phyloP scores from a whole-genome alignment of 2,329 filamentous ascomycete species.

The Beauveria varroae region DNA sequence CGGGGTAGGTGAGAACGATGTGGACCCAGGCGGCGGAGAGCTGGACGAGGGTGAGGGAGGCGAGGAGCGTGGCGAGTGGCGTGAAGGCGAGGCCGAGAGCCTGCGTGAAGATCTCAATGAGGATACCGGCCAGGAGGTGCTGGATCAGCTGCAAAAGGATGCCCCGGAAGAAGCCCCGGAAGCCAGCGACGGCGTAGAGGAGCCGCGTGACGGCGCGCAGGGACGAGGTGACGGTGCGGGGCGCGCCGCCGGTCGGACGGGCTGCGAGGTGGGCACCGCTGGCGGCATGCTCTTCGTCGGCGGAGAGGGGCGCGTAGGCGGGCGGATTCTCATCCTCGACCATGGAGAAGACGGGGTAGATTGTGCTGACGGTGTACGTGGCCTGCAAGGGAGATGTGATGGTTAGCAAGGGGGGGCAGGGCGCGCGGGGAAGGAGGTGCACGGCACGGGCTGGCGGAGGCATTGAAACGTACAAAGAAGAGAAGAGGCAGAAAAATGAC shows the following conservation, averaged over 20 bases:
- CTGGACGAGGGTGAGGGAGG: slow-evolving; percentile 56
- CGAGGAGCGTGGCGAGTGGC: slow-evolving; percentile 44
- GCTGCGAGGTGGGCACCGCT: slow-evolving; percentile 25
- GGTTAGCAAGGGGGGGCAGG: not conserved
- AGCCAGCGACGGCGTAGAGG: slow-evolving; percentile 57
- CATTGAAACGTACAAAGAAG: slow-evolving; percentile 28
- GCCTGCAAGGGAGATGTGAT: slow-evolving; percentile 26
- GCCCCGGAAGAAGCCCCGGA: slow-evolving; percentile 62
- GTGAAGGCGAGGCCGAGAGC: slow-evolving; percentile 24
- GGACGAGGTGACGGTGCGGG: slow-evolving; percentile 40
- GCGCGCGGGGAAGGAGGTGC: no score
- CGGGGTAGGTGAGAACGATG: slow-evolving; percentile 68
- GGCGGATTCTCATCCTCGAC: slow-evolving; percentile 51
- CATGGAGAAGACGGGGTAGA: slow-evolving; percentile 50
- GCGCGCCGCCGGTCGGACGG: slow-evolving; percentile 23
- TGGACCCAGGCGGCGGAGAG: slow-evolving; percentile 77
- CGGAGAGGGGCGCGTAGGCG: slow-evolving; percentile 43
- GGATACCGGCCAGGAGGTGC: slow-evolving; percentile 22
- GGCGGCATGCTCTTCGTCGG: slow-evolving; percentile 28
- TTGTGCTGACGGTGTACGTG: slow-evolving; percentile 40
- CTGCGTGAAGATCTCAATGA: slow-evolving; percentile 38
- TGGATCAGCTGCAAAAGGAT: slow-evolving; percentile 42
- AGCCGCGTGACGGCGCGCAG: slow-evolving; percentile 43
- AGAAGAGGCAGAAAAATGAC: slow-evolving; percentile 35
- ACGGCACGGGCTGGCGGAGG: not conserved